These are phyloP conservation scores for Peribolospora baueri DNA, from an alignment of 768 basidiomycete genomes.

Conservation along the genomic window DNA sequence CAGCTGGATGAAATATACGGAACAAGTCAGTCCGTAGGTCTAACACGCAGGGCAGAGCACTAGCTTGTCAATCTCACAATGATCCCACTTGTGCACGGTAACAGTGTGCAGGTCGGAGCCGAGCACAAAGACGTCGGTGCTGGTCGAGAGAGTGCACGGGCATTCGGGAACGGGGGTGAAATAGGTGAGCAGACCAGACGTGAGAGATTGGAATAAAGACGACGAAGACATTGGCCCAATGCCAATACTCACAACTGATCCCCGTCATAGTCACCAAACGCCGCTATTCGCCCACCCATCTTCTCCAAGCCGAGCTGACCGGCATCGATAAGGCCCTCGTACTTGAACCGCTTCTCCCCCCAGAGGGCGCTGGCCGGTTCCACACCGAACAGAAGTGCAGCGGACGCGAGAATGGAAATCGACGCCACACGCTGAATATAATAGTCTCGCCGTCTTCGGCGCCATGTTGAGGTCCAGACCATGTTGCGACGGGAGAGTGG, in stretches of 20 bases:
- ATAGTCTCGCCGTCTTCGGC: too few species aligned
- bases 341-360: slow-evolving; percentile 37
- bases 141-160: slow-evolving; percentile 17
- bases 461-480: too few species aligned
- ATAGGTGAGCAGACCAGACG: not conserved
- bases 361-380: too few species aligned
- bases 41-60: slow-evolving; percentile 30
- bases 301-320: slow-evolving; percentile 52
- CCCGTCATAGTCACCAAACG: slow-evolving; percentile 85
- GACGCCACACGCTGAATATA: too few species aligned
- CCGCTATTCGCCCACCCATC: slow-evolving; percentile 44
- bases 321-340: slow-evolving; percentile 53
- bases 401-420: too few species aligned
- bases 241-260: slow-evolving; percentile 57
- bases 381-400: too few species aligned
- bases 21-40: slow-evolving; percentile 27
- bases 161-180: not conserved
- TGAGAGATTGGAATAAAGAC: not conserved
- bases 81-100: slow-evolving; percentile 57
- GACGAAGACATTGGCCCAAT: not conserved
- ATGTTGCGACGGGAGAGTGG: too few species aligned
- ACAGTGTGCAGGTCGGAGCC: slow-evolving; percentile 50
- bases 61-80: slow-evolving; percentile 28
- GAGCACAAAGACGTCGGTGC: slow-evolving; percentile 57
- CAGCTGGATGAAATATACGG: slow-evolving; percentile 26